phyloP scores from a whole-genome alignment of 2,329 filamentous ascomycete genomes.

The Clonostachys sp. region DNA sequence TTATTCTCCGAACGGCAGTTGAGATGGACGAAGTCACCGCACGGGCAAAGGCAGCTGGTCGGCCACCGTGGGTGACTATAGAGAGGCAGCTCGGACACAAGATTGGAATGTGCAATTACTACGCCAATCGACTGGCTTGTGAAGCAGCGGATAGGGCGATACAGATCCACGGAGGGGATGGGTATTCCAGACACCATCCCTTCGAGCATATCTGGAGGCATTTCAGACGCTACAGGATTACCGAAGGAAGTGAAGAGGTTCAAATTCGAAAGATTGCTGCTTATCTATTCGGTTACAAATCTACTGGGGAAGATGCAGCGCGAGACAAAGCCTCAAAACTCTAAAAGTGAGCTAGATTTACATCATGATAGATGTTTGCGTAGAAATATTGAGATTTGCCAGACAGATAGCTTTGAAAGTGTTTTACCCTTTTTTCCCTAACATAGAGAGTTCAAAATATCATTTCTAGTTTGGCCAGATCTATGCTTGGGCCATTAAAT shows the following conservation, averaged over 20 bases:
- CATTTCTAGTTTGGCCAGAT: too few species aligned
- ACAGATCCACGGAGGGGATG: slow-evolving; percentile 9
- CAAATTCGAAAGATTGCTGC: slow-evolving; percentile 9
- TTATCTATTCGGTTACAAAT: slow-evolving; percentile 8
- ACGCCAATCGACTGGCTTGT: slow-evolving; percentile 7
- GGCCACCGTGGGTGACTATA: slow-evolving; percentile 8
- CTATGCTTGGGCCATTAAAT: too few species aligned
- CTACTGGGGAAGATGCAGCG: neutral
- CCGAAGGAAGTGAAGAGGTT: slow-evolving; percentile 9
- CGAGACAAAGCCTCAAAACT: neutral
- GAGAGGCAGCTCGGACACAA: slow-evolving; percentile 9
- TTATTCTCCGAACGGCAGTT: slow-evolving; percentile 7
- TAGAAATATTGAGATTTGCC: too few species aligned
- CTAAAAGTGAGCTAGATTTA: neutral
- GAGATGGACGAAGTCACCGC: slow-evolving; percentile 7
- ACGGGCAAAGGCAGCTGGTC: neutral
- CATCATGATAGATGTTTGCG: too few species aligned
- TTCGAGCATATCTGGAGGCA: slow-evolving; percentile 11
- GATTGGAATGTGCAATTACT: slow-evolving; percentile 11
- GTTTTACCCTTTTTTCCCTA: too few species aligned
- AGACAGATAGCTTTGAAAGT: too few species aligned
- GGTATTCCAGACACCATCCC: slow-evolving; percentile 8
- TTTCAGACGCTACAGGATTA: slow-evolving; percentile 9
- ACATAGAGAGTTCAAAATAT: too few species aligned
- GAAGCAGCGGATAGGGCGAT: slow-evolving; percentile 9